Evolutionary conservation across 441 rosid species (phyloP), one percentile per base, ranked within the genome.

Genomic region (Aleurites moluccanus): DNA sequence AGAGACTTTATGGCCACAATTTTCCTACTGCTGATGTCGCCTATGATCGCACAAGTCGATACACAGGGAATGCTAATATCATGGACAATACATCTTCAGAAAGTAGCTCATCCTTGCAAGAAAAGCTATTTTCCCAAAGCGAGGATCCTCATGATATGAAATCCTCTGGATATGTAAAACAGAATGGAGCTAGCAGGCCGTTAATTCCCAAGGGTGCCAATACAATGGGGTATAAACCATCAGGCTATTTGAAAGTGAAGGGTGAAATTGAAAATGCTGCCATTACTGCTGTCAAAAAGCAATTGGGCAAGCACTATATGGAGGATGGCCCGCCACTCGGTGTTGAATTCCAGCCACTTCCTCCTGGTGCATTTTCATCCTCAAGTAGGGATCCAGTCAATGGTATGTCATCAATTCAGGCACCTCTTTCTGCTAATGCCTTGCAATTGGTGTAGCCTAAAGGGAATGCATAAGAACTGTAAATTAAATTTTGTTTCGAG

Each of bases 251-350:
- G 81, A 92, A 91, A 87, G 83, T 91, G 81, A 92, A 89, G 84
- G 87, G 87, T 72, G 89, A 83, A 67, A 75, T 70, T 50, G 98
- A 92, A 83, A 91, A 90, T 85, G 88, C 85, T 75, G 94, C 90
- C 73, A 82, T 92, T 65, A 87, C 87, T 74, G 92, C 96, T 47
- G 92, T 92, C 56, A 91, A 89, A 88, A 90, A 85, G 85, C 99
- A 91, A 69, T 78, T 94, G 73, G 99, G 99, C 57, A 85, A 85
- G 80, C 85, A 89, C 75, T 94, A 91, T 72, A 84, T 74, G 75
- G 92, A 86, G 80, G 94, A 91, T 80, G 98, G 97, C 79, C 99
- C 99, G 6, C 85, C 83, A n/a, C 89, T 92, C 27, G 90, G 92
- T 76, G 81, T 90, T 82, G 87, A 79, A 64, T 94, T 94, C 85